These are phyloP conservation scores for Nothomitra cinnamomea DNA, from an alignment of 2,329 filamentous ascomycete genomes.

Conservation along the genomic window DNA sequence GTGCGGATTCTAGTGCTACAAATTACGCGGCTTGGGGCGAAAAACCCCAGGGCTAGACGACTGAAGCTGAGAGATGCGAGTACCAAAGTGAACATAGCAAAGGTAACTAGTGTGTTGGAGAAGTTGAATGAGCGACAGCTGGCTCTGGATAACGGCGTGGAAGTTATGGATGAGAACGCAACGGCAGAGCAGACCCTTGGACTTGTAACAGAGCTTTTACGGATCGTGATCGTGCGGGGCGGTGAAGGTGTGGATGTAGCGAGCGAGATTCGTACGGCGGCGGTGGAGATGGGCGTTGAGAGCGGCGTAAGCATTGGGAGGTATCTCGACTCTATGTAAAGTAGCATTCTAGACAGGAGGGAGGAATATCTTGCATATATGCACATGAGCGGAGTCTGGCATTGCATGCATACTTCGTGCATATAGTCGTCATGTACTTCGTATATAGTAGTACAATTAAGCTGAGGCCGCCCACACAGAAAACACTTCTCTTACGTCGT, in stretches of 20 bases:
- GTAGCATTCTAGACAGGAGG: neutral
- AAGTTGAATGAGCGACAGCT: neutral
- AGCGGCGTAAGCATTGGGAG: neutral
- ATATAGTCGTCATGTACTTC: neutral
- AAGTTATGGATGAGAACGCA: neutral
- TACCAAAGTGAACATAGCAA: conserved; percentile 1
- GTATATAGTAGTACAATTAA: neutral
- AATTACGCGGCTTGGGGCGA: conserved; percentile 23
- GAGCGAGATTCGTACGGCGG: neutral
- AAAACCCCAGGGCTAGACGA: neutral
- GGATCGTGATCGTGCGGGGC: neutral
- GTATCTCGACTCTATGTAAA: conserved; percentile 2
- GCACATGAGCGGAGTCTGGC: neutral
- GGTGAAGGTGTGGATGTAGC: neutral
- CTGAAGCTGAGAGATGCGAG: neutral
- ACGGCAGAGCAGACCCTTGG: neutral
- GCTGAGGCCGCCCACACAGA: too few relatives aligned
- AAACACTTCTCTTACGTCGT: too few relatives aligned
- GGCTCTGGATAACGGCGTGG: neutral
- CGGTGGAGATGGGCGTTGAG: conserved; percentile 2
- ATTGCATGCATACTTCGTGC: neutral
- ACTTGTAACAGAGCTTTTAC: conserved; percentile 4
- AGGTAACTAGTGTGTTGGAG: conserved; percentile 1
- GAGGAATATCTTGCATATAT: neutral
- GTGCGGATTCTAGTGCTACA: conserved; percentile 31